A percentile compares a stretch with the other conserved stretches of the same genome.
Evolutionary conservation across 257 asterid genomes (phyloP).

Genomic region (Plantago ovata): DNA sequence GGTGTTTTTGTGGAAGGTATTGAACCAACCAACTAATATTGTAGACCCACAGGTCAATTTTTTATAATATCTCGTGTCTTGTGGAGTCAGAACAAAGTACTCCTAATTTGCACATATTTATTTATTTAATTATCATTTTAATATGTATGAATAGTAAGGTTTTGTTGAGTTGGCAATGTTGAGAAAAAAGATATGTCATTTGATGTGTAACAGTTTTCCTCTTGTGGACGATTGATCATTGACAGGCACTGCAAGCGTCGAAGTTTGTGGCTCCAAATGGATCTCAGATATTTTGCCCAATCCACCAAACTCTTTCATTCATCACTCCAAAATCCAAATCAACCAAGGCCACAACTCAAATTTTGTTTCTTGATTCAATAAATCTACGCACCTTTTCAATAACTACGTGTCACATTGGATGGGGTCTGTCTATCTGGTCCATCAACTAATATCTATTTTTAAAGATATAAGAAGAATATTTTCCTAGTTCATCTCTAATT

Average conservation of each 20-base stretch:
- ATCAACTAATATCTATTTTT: neutral
- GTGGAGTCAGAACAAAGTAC: neutral
- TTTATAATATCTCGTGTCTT: neutral
- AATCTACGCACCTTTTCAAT: too few relatives aligned
- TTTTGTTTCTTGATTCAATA: too few relatives aligned
- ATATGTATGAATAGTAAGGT: too few relatives aligned
- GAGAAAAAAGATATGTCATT: too few relatives aligned
- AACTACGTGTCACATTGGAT: neutral
- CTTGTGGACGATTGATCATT: too few relatives aligned
- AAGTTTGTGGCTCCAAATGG: slow-evolving; percentile 32
- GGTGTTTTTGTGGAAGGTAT: slow-evolving; percentile 32
- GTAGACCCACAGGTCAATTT: neutral
- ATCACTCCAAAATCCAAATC: too few relatives aligned
- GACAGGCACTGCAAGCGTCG: slow-evolving; percentile 14
- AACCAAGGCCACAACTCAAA: slow-evolving; percentile 7
- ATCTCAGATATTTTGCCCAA: slow-evolving; percentile 22
- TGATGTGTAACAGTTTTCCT: slow-evolving; percentile 14
- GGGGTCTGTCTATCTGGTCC: slow-evolving; percentile 1
- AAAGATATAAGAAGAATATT: too few relatives aligned
- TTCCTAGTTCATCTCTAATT: neutral
- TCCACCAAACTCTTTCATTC: neutral
- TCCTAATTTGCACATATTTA: too few relatives aligned
- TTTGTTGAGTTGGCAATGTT: too few relatives aligned
- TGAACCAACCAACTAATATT: slow-evolving; percentile 23
- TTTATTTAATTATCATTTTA: too few relatives aligned